Percentiles rank a stretch among this genome's conserved stretches.
Conservation (phyloP, 306 rosid genomes). For the Medicago arabica region DNA sequence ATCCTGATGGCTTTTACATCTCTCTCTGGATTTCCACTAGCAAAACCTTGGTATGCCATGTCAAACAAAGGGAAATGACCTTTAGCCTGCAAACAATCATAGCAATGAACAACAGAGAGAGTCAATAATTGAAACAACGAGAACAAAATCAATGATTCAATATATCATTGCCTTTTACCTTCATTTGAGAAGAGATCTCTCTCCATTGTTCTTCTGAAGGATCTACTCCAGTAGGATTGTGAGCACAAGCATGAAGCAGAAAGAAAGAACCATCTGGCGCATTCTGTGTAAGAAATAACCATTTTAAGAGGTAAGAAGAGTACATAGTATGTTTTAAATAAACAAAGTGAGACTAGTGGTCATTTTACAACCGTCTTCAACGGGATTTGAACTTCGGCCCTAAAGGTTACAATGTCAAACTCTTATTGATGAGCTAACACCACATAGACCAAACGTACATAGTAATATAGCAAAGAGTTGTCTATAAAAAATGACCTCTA, state of each 20-base stretch:
- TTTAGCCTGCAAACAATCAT: conserved; percentile 66
- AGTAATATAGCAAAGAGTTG: conserved; percentile 41
- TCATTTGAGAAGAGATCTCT: conserved; percentile 82
- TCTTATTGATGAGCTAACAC: neutral
- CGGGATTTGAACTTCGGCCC: neutral
- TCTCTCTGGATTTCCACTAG: conserved; percentile 90
- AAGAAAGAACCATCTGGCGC: conserved; percentile 96
- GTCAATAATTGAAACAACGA: conserved; percentile 5
- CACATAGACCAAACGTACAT: neutral
- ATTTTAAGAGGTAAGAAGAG: conserved; percentile 29
- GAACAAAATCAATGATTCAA: conserved; percentile 16
- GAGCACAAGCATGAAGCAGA: conserved; percentile 98
- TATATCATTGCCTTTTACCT: conserved; percentile 54
- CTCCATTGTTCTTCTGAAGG: conserved; percentile 94
- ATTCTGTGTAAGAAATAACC: conserved; percentile 57
- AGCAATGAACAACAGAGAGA: conserved; percentile 18
- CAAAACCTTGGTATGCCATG: conserved; percentile 99
- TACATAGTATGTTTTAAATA: neutral
- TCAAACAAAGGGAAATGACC: conserved; percentile 94
- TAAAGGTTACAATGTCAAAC: neutral
- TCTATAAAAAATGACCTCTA: conserved; percentile 13
- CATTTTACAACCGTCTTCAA: neutral
- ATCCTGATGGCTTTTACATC: conserved; percentile 88
- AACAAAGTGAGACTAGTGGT: neutral
- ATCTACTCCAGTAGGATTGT: conserved; percentile 98